phyloP scores from a whole-genome alignment of 768 basidiomycete species.

The Pisolithus microcarpus region DNA sequence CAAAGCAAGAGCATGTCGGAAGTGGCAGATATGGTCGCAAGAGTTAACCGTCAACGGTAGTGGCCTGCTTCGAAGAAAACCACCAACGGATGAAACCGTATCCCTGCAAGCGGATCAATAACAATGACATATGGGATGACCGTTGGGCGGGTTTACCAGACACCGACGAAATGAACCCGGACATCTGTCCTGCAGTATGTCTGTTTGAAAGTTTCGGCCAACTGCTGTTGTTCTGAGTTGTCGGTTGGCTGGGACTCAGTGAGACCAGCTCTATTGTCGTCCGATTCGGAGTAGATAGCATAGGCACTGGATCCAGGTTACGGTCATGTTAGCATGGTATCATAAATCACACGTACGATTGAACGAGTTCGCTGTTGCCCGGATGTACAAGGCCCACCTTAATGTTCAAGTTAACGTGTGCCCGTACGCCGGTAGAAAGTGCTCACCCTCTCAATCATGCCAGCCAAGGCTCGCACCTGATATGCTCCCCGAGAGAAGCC shows the following conservation, averaged over 20 bases:
- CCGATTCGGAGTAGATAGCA: constrained; percentile 28
- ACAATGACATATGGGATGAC: background rate
- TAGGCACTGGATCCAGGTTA: constrained; percentile 27
- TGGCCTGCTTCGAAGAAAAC: constrained; percentile 21
- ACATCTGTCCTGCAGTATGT: constrained; percentile 31
- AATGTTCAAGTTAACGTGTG: background rate
- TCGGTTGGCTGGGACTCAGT: background rate
- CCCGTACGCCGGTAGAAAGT: background rate
- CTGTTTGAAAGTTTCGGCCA: constrained; percentile 25
- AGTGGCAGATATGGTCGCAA: constrained; percentile 32
- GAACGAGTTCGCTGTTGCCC: constrained; percentile 36
- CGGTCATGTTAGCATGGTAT: background rate
- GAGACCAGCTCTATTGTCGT: background rate
- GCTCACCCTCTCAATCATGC: constrained; percentile 36
- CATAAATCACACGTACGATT: constrained; percentile 23
- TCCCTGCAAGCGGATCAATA: constrained; percentile 27
- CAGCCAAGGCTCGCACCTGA: constrained; percentile 37
- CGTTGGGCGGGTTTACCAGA: constrained; percentile 27
- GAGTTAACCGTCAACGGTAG: constrained; percentile 27
- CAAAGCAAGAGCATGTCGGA: constrained; percentile 41
- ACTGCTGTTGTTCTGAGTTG: constrained; percentile 14
- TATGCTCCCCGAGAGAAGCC: constrained; percentile 46
- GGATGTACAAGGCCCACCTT: constrained; percentile 37
- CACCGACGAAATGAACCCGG: constrained; percentile 38
- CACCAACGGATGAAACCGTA: constrained; percentile 40